Base-by-base conservation (phyloP, 441 rosid genomes). In the Gossypium davidsonii region DNA sequence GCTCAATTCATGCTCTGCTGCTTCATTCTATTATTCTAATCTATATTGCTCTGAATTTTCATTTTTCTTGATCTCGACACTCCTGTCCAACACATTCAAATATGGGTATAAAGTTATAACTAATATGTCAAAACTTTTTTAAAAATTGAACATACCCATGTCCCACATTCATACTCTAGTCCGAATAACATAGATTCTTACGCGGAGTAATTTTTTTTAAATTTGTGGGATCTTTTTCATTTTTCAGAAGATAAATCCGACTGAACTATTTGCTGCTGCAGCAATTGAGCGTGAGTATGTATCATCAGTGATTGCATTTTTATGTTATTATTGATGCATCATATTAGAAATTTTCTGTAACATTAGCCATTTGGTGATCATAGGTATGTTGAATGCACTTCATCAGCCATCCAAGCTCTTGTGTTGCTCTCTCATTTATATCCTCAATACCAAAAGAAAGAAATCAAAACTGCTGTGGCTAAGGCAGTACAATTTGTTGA, bases 361-460 rank as follows among this genome's bases (percentile, higher is more conserved):
- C 55, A 67, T 49, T 25, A 8, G 23, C 25, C 34, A 15, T 62
- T 25, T 31, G 46, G 26, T 53, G 48, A 25, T 10, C 53, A 39
- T 70, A 83, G 86, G 76, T 75, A 81, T n/a, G 86, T 79, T 62
- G 84, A 83, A 60, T 83, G 86, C 74, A 76, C 86, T 12, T 55
- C 79, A 2, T 83, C 86, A 0, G 76, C 84, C 34, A 72, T 79
- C 52, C 83, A 83, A 68, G 79, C 66, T 18, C 74, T 83, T 11
- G 12, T 63, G 14, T 79, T 79, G 78, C 81, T 83, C 53, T 79
- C 74, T 51, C 78, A 75, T 53, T 28, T 75, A 26, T 60, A 81
- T 21, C 84, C 84, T 2, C 63, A 56, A 10, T 80, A 83, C 67
- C 74, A 74, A 15, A 51, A 66, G 15, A 71, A 65, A 61, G 82